These are phyloP conservation scores for Fraxinus americana DNA, from an alignment of 257 asterid genomes.

Conservation along the genomic window DNA sequence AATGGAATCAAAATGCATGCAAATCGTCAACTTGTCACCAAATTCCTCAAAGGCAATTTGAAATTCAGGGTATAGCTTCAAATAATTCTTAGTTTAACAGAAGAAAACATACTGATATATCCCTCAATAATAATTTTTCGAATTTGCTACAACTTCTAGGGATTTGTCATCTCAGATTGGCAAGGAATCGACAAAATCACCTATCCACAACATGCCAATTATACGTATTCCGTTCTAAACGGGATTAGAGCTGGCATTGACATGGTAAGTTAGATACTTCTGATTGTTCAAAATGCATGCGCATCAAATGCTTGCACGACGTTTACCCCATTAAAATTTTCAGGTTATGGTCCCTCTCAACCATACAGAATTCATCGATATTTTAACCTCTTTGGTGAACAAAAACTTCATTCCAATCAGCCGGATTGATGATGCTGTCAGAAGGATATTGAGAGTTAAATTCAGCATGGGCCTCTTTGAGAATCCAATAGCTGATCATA, in stretches of 20 bases:
- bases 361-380: slow-evolving; percentile 37
- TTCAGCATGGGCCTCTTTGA: slow-evolving; percentile 61
- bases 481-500: slow-evolving; percentile 56
- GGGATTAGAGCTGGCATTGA: slow-evolving; percentile 53
- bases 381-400: slow-evolving; percentile 35
- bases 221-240: slow-evolving; percentile 32
- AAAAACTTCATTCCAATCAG: slow-evolving; percentile 50
- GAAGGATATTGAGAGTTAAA: slow-evolving; percentile 62
- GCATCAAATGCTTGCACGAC: background rate
- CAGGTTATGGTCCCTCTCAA: slow-evolving; percentile 58
- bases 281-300: background rate
- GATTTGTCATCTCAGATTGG: slow-evolving; percentile 54
- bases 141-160: slow-evolving; percentile 25
- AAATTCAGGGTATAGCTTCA: slow-evolving; percentile 36
- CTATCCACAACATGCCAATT: slow-evolving; percentile 37
- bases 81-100: background rate
- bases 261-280: slow-evolving; percentile 35
- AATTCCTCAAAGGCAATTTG: slow-evolving; percentile 47
- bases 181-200: slow-evolving; percentile 47
- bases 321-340: background rate
- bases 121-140: background rate
- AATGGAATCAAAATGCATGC: background rate
- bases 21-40: slow-evolving; percentile 31
- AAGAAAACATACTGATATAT: background rate
- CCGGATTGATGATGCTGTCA: slow-evolving; percentile 66